Conservation (phyloP, 2,329 filamentous ascomycete species). For the Pseudogymnoascus sp. region DNA sequence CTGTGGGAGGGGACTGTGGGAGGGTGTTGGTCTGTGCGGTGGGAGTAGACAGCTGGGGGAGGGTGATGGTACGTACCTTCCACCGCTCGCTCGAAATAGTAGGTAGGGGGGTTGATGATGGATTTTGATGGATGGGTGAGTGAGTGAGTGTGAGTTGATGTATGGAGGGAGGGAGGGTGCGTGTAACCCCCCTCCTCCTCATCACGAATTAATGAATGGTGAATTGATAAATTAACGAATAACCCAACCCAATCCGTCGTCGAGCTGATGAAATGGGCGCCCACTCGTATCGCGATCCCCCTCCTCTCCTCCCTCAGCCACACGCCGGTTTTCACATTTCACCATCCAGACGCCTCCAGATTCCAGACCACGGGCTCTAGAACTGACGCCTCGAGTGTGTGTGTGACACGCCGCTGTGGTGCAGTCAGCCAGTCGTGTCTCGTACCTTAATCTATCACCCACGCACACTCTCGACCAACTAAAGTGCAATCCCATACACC, state of each 20-base stretch:
- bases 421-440: neutral
- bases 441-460: neutral
- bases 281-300: neutral
- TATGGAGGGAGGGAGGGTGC: neutral
- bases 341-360: neutral
- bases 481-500: no score
- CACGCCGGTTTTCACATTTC: neutral
- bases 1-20: neutral
- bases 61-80: neutral
- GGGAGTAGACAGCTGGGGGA: neutral
- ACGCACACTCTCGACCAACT: no score
- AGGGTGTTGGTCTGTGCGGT: neutral
- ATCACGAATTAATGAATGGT: neutral
- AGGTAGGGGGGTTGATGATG: neutral
- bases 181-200: neutral
- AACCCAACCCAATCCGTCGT: neutral
- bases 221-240: neutral
- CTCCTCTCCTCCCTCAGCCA: neutral
- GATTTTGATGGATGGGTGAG: no score
- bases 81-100: no score
- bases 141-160: no score
- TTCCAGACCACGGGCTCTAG: neutral
- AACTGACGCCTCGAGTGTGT: neutral
- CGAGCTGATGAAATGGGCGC: neutral
- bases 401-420: neutral